Conservation (phyloP, 345 rosid species). For the Punica granatum region DNA sequence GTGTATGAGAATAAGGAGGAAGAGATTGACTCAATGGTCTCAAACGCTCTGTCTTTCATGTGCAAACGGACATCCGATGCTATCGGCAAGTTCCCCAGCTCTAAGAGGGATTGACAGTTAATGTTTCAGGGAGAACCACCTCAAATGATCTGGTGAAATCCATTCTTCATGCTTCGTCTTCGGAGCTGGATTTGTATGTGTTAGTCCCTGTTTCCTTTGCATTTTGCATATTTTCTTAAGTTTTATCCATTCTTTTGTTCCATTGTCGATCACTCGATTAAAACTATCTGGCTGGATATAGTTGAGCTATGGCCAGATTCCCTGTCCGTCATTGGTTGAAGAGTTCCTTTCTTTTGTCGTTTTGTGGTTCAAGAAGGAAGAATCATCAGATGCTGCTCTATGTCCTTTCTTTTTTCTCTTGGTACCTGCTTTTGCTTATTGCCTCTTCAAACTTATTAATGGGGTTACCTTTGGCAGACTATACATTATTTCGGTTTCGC, state of each 20-base stretch:
- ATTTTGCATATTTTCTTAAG: not conserved
- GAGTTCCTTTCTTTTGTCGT: no score
- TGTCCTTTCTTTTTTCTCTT: no score
- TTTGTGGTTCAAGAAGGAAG: no score
- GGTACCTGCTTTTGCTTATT: no score
- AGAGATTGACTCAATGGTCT: conserved; percentile 47
- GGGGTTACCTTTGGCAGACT: no score
- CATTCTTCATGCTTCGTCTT: not conserved
- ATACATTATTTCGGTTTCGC: no score
- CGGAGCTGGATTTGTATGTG: not conserved
- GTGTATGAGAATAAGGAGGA: conserved; percentile 61
- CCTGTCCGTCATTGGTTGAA: no score
- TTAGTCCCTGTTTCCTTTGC: not conserved
- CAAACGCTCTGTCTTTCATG: conserved; percentile 32
- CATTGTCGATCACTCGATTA: not conserved
- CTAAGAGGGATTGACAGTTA: conserved; percentile 39
- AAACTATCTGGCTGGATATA: not conserved
- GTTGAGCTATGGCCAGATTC: no score
- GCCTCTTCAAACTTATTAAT: no score
- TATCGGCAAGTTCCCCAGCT: conserved; percentile 1
- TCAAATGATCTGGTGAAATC: not conserved
- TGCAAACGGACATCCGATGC: conserved; percentile 38
- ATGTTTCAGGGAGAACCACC: not conserved
- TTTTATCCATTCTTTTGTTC: not conserved
- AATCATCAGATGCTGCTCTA: no score